Base-by-base conservation (phyloP, 2,329 filamentous ascomycete species). In the Trichoderma atroviride region DNA sequence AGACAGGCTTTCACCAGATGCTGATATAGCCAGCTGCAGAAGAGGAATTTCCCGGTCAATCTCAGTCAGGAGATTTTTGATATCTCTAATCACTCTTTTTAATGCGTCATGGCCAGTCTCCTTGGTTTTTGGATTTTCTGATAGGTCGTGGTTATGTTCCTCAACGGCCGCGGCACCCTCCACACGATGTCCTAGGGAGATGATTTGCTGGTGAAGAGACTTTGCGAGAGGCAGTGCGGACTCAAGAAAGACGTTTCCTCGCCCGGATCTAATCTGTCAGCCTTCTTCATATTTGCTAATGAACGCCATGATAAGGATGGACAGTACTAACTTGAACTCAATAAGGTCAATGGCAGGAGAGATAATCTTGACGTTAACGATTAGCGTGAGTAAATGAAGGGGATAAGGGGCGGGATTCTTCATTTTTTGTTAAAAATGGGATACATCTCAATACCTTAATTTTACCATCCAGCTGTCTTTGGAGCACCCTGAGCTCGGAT, bases 11-110 rank as follows among this genome's bases (percentile, higher is more conserved):
- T 95, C 94, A 0, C 96, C 96, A 1, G 95, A 97, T 0, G 94
- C 95, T 1, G 93, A 96, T 73, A 99, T 97, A 68, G 96, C 96
- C 33, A 99, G 85, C 74, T 96, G 97, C 77, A 99, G 91, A 4
- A 97, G 84, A 0, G 95, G 95, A 13, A 98, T 93, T 14, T 95
- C 92, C 78, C 96, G 91, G 78, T 98, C 95, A 71, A 99, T 97
- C 10, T 91, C 88, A 13, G 83, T 81, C 2, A 98, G 85, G 3
- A 99, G 81, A 14, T 82, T 84, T 76, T 90, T 92, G 75, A 97
- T 95, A 57, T 94, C 92, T 13, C 82, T 77, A 64, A 95, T 88
- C 72, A 98, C 92, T 50, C 83, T 81, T 64, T 87, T 85, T 27
- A 97, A 83, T 75, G 95, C 90, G 2, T 83, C 79, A 68, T 90